Base-by-base conservation (phyloP, 257 asterid genomes). In the Thymus mandschuricus region DNA sequence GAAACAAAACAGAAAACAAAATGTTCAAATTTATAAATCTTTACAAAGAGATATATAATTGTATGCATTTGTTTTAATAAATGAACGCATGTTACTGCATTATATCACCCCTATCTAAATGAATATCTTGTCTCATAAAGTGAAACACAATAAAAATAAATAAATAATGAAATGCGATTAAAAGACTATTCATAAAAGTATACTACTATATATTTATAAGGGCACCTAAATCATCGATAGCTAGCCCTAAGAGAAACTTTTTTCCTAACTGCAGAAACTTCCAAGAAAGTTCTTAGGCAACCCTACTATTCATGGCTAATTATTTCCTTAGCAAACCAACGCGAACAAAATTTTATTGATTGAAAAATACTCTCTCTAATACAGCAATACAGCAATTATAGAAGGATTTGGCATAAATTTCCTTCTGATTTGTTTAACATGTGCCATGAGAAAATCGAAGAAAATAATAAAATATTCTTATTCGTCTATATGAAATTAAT, bases 71-170 rank as follows among this genome's bases (percentile, higher is more conserved):
- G 40, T 64, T 64, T 41, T 11, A 5, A 43, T 28, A 64, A 43
- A 0, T 64, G 55, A 43, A 44, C 31, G 41, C 56, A 64, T 44
- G 69, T 64, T 64, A 31, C 3, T 10, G 69, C 55, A 64, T 64
- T 64, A 64, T 64, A 62, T 61, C 38, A 2, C 5, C 67, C 54
- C 68, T 63, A 28, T 44, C 54, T 10, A 44, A 64, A 43, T 64
- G 54, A 43, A 64, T 43, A 48, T 27, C 41, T 10, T 64, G 69
- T 64, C 69, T 43, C 69, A 3, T 46, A 64, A 64, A 64, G 57
- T 64, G 58, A 64, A 64, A 64, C 70, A 64, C 13, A 13, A 45
- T 6, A 11, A 28, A 64, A 43, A 41, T 10, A 12, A 51, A 21
- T 3, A 62, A 62, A 62, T 21, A 41, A 8, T 8, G 30, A n/a